Evolutionary conservation across 116 monocot species (phyloP).

Genomic region (Trichopus zeylanicus): DNA sequence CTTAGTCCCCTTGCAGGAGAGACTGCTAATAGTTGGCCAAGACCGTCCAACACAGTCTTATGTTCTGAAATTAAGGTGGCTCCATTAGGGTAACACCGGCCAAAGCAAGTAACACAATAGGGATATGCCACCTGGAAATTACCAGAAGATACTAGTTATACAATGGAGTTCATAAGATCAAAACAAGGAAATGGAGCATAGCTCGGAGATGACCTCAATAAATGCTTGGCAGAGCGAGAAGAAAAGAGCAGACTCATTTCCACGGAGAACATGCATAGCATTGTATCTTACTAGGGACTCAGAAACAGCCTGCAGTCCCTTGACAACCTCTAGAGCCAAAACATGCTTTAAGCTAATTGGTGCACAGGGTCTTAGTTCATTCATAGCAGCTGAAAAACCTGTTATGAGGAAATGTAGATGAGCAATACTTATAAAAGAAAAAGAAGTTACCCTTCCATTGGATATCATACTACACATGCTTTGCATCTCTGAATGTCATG

Average conservation of each 20-base stretch:
- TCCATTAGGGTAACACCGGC: constrained; percentile 84
- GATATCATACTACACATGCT: too few species aligned
- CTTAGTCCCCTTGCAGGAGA: constrained; percentile 22
- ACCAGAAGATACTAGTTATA: not conserved
- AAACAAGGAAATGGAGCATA: not conserved
- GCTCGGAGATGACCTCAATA: constrained; percentile 54
- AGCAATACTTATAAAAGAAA: not conserved
- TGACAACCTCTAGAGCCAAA: constrained; percentile 65
- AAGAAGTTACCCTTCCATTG: too few species aligned
- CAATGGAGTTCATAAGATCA: not conserved
- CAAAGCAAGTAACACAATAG: constrained; percentile 78
- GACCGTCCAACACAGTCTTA: constrained; percentile 48
- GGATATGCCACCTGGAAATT: constrained; percentile 69
- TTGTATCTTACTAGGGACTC: constrained; percentile 73
- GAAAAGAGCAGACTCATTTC: constrained; percentile 83
- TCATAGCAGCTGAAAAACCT: constrained; percentile 94
- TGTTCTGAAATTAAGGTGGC: constrained; percentile 51
- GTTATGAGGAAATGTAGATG: not conserved
- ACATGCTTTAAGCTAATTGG: constrained; percentile 66
- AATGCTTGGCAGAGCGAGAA: constrained; percentile 87
- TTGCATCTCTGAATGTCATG: too few species aligned
- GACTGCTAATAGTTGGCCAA: constrained; percentile 47
- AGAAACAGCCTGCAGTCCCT: constrained; percentile 76
- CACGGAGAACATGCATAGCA: constrained; percentile 67
- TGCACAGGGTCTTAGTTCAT: constrained; percentile 88